A percentile compares a stretch with the other conserved stretches of the same genome.
phyloP scores from a whole-genome alignment of 1,284 basidiomycete genomes.

The Malassezia brasiliensis region DNA sequence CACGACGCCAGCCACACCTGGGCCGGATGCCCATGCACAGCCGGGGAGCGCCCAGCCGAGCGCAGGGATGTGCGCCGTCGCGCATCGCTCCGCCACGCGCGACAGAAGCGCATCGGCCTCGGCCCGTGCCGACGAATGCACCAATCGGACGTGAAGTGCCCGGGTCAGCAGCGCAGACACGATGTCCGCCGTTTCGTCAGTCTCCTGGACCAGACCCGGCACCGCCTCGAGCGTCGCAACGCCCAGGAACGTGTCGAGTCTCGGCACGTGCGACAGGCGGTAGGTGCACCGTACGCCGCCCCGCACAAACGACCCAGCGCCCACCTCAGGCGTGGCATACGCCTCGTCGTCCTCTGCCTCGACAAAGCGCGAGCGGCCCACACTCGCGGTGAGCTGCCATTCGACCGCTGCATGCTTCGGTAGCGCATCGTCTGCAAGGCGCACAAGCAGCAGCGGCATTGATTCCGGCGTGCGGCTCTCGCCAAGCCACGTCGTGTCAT shows the following conservation, averaged over 20 bases:
- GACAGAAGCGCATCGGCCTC: not conserved
- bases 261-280: not conserved
- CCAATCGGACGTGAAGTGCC: not conserved
- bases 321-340: not conserved
- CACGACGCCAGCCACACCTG: not conserved
- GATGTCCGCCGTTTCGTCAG: not conserved
- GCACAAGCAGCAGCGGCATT: constrained; percentile 26
- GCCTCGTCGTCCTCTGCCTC: not conserved
- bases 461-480: not conserved
- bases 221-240: not conserved
- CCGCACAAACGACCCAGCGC: not conserved
- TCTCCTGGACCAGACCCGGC: not conserved
- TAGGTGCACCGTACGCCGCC: constrained; percentile 4
- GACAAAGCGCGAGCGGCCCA: constrained; percentile 20
- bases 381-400: constrained; percentile 43
- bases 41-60: not conserved
- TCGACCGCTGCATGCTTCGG: constrained; percentile 32
- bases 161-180: not conserved
- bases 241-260: not conserved
- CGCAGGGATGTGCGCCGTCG: not conserved
- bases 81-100: not conserved
- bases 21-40: too few species aligned
- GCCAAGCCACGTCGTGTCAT: constrained; percentile 12
- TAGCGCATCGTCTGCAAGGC: constrained; percentile 19
- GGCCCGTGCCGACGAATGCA: not conserved